Evolutionary conservation across 1,284 basidiomycete genomes (phyloP).

Genomic region (Cutaneotrichosporon daszewskae): DNA sequence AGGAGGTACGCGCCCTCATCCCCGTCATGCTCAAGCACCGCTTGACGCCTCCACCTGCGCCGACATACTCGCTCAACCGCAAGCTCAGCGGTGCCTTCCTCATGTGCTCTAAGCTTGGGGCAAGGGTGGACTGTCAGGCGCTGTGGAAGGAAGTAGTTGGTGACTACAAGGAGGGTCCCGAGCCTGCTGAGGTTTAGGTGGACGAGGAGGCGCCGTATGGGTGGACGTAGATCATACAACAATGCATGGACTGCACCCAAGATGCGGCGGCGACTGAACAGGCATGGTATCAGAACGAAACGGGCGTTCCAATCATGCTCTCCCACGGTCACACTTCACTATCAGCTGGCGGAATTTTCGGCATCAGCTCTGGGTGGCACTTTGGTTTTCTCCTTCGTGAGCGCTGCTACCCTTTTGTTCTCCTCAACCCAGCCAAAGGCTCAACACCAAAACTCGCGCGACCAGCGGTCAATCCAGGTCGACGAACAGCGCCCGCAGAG

Average conservation of each 20-base stretch:
- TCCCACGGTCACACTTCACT: too few species aligned
- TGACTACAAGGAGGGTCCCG: conserved; percentile 5
- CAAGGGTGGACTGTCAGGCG: conserved; percentile 64
- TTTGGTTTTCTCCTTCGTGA: neutral
- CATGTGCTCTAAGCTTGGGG: conserved; percentile 74
- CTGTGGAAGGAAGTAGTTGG: conserved; percentile 60
- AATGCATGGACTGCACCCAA: neutral
- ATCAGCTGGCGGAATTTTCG: conserved; percentile 1
- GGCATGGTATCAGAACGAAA: too few species aligned
- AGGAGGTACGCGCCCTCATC: conserved; percentile 57
- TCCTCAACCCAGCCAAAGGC: neutral
- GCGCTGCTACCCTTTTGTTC: neutral
- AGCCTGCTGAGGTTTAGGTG: too few species aligned
- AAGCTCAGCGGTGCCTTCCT: conserved; percentile 93
- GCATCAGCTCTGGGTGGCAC: neutral
- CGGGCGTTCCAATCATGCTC: too few species aligned
- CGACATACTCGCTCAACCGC: conserved; percentile 92
- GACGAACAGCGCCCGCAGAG: neutral
- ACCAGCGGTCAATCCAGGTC: neutral
- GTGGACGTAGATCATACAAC: neutral
- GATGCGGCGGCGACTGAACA: too few species aligned
- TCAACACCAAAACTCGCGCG: conserved; percentile 4
- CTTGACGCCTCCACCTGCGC: conserved; percentile 83
- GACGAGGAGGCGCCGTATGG: neutral
- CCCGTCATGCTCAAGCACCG: conserved; percentile 86